phyloP scores from a whole-genome alignment of 2,329 filamentous ascomycete genomes.

The Sarocladium kiliense region DNA sequence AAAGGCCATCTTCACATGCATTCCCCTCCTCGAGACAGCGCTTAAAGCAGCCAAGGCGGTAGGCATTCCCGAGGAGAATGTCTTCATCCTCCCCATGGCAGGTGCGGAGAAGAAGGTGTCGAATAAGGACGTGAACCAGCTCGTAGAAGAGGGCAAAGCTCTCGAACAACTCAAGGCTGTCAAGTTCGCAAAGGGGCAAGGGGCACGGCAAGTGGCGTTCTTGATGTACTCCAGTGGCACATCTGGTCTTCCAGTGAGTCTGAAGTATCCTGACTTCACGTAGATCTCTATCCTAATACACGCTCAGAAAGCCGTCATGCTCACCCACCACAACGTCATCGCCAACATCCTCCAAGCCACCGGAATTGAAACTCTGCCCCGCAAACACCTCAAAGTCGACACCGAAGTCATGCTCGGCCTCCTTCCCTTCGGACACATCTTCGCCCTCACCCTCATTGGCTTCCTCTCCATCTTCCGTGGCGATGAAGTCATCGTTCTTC shows the following conservation, averaged over 20 bases:
- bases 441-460: conserved; percentile 66
- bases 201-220: conserved; percentile 64
- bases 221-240: conserved; percentile 79
- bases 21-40: conserved; percentile 59
- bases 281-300: not conserved
- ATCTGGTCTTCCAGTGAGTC: conserved; percentile 64
- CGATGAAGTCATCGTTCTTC: conserved; percentile 67
- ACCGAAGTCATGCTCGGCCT: conserved; percentile 56
- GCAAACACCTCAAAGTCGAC: conserved; percentile 35
- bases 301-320: conserved; percentile 73
- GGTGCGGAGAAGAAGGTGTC: conserved; percentile 39
- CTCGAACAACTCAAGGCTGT: conserved; percentile 49
- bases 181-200: conserved; percentile 60
- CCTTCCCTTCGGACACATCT: conserved; percentile 80
- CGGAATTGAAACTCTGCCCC: conserved; percentile 34
- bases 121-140: conserved; percentile 49
- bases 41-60: conserved; percentile 58
- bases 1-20: conserved; percentile 66
- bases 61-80: conserved; percentile 56
- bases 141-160: conserved; percentile 56
- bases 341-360: conserved; percentile 64
- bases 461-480: conserved; percentile 63
- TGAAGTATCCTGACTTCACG: not conserved
- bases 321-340: conserved; percentile 74
- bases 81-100: conserved; percentile 67